Evolutionary conservation across 1,139 yeast species (phyloP), one percentile per base, ranked within the genome.

Genomic region (Hansenula sp.): DNA sequence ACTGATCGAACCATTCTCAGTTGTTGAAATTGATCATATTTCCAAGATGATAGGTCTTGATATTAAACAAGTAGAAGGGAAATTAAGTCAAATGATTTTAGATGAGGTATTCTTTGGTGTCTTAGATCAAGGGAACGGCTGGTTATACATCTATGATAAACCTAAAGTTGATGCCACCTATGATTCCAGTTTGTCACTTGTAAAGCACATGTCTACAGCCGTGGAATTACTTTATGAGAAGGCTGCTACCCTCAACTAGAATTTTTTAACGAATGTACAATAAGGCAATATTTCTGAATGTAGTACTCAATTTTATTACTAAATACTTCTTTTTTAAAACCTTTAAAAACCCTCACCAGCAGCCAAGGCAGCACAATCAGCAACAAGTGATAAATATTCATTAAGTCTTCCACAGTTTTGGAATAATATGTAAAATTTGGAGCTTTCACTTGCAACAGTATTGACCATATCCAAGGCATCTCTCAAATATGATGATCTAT

Each of bases 111-210:
- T 94, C 55, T 85, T 83, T 57, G 99, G 98, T 36, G 97, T 94
- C 35, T 73, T 92, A 55, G 98, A 92, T 62, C 99, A 92, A 69
- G 98, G 98, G 35, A 90, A 90, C 60, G 98, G 98, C 7, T 92
- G 97, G 96, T 75, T 92, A 53, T 82, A 89, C 52, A 79, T 92
- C 44, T 92, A 87, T 57, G 95, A 88, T 46, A 88, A 90, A 58
- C 96, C 96, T 36, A 79, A 78, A 59, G 79, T 81, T 47, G 97
- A 92, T 62, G 87, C 89, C 32, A 82, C 95, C 35, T 94, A 92
- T 59, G 95, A 85, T 50, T 81, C 92, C 37, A 86, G 95, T 30
- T 75, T 92, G 51, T 95, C 86, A 44, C 78, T 95, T 55, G 80
- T 94, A 42, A 86, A 85, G 61, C 86, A 87, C 58, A 81, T 92